Conservation (phyloP, 768 basidiomycete genomes). For the Leccinellum rugosiceps region DNA sequence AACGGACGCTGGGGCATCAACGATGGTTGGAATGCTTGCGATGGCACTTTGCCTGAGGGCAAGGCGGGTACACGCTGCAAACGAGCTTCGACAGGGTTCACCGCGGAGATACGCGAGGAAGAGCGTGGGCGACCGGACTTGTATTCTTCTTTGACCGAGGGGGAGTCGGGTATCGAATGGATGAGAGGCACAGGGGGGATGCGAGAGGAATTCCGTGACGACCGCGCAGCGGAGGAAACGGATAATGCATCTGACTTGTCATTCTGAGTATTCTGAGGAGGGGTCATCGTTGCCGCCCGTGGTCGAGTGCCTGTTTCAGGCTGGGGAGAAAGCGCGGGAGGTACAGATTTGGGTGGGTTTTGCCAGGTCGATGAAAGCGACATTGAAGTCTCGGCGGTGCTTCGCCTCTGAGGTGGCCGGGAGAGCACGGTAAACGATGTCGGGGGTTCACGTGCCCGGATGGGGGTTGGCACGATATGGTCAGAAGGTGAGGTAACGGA, state of each 20-base stretch:
- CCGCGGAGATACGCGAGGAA: conserved; percentile 6
- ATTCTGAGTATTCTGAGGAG: conserved; percentile 4
- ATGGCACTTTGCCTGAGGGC: conserved; percentile 19
- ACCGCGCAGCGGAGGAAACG: conserved; percentile 17
- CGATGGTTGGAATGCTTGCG: conserved; percentile 24
- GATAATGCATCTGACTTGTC: conserved; percentile 31
- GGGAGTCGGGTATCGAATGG: conserved; percentile 30
- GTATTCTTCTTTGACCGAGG: conserved; percentile 26
- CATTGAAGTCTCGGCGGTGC: conserved; percentile 12
- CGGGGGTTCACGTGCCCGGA: conserved; percentile 52
- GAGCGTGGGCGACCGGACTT: conserved; percentile 13
- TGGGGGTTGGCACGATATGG: conserved; percentile 49
- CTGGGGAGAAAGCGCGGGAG: conserved; percentile 7
- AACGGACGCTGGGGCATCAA: conserved; percentile 53
- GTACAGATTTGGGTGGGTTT: neutral
- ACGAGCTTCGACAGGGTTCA: conserved; percentile 8
- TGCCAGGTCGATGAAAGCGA: conserved; percentile 14
- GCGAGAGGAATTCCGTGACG: conserved; percentile 24
- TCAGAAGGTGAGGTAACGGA: conserved; percentile 10
- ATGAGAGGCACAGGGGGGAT: conserved; percentile 31
- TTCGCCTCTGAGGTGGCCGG: conserved; percentile 43
- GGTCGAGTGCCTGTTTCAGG: conserved; percentile 13
- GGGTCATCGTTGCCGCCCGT: conserved; percentile 5
- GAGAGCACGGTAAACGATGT: conserved; percentile 64
- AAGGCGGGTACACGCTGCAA: conserved; percentile 11